These are phyloP conservation scores for Sugiyamaella sp. DNA, from an alignment of 1,139 yeast species.

Conservation along the genomic window DNA sequence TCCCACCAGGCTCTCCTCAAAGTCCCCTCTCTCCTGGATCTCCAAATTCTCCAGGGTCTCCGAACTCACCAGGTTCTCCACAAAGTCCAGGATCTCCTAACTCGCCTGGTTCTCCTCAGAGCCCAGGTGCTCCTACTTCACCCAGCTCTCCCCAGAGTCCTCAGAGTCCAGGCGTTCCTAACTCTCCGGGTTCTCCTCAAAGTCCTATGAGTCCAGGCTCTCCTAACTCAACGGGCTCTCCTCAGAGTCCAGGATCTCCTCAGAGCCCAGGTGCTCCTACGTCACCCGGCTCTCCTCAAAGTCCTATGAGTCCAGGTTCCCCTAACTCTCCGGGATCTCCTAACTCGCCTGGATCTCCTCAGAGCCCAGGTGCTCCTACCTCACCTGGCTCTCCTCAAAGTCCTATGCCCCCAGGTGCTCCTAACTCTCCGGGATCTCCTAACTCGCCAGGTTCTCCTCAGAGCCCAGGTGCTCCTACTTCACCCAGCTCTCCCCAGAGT, in stretches of 20 bases:
- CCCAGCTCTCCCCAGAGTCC: neutral
- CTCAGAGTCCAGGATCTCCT: constrained; percentile 19
- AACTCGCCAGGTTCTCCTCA: neutral
- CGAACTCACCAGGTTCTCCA: constrained; percentile 7
- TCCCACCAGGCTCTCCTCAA: constrained; percentile 2
- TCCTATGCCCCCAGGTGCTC: constrained; percentile 26
- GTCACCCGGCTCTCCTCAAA: constrained; percentile 25
- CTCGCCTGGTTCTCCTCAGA: neutral
- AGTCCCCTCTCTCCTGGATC: constrained; percentile 9
- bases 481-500: constrained; percentile 24
- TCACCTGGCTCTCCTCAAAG: constrained; percentile 28
- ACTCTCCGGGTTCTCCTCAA: constrained; percentile 1
- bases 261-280: constrained; percentile 18
- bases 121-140: neutral
- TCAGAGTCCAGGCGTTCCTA: neutral
- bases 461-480: constrained; percentile 21
- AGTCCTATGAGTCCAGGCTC: neutral
- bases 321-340: constrained; percentile 1
- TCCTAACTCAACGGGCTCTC: constrained; percentile 11
- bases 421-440: constrained; percentile 9
- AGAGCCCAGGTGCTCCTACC: constrained; percentile 22
- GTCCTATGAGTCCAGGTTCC: constrained; percentile 27
- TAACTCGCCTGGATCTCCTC: constrained; percentile 18
- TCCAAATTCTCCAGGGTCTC: constrained; percentile 11
- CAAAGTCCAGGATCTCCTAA: constrained; percentile 17